These are phyloP conservation scores for Vickermania ingenoplastis DNA, from an alignment of 208 protist species.

Conservation along the genomic window DNA sequence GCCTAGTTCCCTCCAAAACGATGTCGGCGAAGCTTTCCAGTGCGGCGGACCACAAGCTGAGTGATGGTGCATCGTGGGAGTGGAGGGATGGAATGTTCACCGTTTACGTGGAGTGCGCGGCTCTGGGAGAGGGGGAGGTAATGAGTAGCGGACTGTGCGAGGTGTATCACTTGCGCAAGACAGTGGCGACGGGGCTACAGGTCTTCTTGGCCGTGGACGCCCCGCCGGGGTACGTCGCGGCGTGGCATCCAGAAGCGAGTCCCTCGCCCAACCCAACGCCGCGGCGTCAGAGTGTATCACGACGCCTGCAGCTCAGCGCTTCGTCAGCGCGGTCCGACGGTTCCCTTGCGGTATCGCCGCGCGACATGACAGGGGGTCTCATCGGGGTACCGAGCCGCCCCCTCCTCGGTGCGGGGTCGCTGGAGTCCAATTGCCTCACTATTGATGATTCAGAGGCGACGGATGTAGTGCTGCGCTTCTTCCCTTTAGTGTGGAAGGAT, in stretches of 20 bases:
- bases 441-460: neutral
- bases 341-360: neutral
- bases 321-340: neutral
- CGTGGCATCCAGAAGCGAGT: neutral
- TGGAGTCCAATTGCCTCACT: neutral
- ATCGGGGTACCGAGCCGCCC: neutral
- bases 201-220: neutral
- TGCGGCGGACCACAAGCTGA: neutral
- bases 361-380: neutral
- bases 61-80: neutral
- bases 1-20: neutral
- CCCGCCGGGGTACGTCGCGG: neutral
- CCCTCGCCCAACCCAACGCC: neutral
- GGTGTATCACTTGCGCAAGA: neutral
- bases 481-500: neutral
- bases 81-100: neutral
- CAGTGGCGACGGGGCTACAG: neutral
- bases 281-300: neutral
- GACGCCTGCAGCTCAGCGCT: neutral
- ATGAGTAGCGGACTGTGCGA: neutral
- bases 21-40: neutral
- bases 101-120: neutral
- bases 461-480: neutral
- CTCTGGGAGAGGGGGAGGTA: neutral
- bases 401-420: neutral